phyloP scores from a whole-genome alignment of 1,139 yeast genomes.

The Candida glucosophila region DNA sequence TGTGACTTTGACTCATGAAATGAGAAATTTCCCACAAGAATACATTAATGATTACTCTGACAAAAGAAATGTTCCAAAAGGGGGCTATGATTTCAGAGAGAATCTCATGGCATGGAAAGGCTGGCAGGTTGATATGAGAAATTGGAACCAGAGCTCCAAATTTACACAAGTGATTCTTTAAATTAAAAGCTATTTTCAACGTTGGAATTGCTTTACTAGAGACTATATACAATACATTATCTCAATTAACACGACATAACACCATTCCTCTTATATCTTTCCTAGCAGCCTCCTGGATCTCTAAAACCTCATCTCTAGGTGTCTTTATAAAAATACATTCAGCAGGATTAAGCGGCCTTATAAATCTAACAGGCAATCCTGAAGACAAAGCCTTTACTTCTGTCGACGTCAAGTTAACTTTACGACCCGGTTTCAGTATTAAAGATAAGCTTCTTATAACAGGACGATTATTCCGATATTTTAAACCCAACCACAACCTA shows the following conservation, averaged over 20 bases:
- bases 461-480: conserved; percentile 74
- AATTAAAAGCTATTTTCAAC: too few species aligned
- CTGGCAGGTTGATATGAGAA: conserved; percentile 82
- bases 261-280: conserved; percentile 69
- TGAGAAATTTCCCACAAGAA: neutral
- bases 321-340: conserved; percentile 69
- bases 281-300: conserved; percentile 77
- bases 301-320: conserved; percentile 48
- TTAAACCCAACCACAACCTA: conserved; percentile 85
- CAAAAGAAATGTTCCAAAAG: too few species aligned
- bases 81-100: conserved; percentile 40
- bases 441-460: conserved; percentile 66
- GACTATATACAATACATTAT: conserved; percentile 1
- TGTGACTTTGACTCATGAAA: neutral
- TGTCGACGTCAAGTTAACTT: conserved; percentile 51
- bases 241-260: conserved; percentile 75
- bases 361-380: conserved; percentile 67
- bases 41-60: too few species aligned
- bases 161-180: neutral
- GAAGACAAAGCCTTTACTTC: conserved; percentile 69
- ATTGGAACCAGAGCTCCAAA: conserved; percentile 44
- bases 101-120: conserved; percentile 58
- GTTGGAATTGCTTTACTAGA: too few species aligned
- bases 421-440: conserved; percentile 79
- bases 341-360: conserved; percentile 82